Evolutionary conservation across 2,329 filamentous ascomycete species (phyloP), one percentile per base, ranked within the genome.

Genomic region (Alternaria postmessia): DNA sequence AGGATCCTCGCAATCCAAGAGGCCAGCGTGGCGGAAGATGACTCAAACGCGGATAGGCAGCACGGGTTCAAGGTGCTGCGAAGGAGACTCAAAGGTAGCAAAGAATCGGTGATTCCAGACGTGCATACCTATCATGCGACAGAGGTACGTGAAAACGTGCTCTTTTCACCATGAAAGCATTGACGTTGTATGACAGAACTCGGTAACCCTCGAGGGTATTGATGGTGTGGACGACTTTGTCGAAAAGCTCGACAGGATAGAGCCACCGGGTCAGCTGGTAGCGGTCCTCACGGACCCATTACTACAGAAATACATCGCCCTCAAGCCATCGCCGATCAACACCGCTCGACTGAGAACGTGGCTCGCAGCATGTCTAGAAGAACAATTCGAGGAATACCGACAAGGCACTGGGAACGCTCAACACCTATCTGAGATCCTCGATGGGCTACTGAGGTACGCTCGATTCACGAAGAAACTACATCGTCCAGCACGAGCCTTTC

Each of bases 211-310:
- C 5, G 92, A 96, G 73, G 93, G 96, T 71, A 87, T 96, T 54
- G 90, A 93, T 68, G 89, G 84, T 62, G 88, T 88, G 12, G 82
- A 87, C 24, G 84, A 87, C 51, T 89, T 96, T 61, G 89, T 93
- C 6, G 85, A 86, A 44, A 90, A 87, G 57, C 78, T 96, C 8
- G 92, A 96, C 67, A 91, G 85, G 66, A 88, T 96, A 26, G 91
- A 95, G 75, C 81, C 93, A 41, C 93, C 93, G 0, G 93, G 91
- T 64, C 93, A 96, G 77, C 83, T 96, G 2, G 88, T 93, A 41
- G 91, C 93, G 5, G 88, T 91, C 4, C 81, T 96, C 14, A 87
- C 86, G 2, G 91, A 96, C 71, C 90, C 90, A 3, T 81, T 96
- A 30, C 84, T 94, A 1, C 92, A 94, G 74, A 95, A 94, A 72